These are phyloP conservation scores for Penicillium herquei DNA, from an alignment of 495 filamentous ascomycete species.

Conservation along the genomic window DNA sequence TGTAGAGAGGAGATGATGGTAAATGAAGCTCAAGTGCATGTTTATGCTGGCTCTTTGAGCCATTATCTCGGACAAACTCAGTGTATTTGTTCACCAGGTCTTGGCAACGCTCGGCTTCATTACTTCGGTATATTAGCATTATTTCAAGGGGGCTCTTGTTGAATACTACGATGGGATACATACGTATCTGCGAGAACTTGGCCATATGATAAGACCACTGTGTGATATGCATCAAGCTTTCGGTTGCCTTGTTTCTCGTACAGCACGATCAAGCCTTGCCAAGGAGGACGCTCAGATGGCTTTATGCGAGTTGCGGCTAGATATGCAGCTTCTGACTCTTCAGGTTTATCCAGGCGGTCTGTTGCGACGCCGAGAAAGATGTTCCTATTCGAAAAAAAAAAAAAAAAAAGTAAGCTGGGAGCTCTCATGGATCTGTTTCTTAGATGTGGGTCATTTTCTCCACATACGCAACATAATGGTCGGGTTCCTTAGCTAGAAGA, in stretches of 20 bases:
- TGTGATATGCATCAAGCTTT: slow-evolving; percentile 71
- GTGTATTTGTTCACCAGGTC: slow-evolving; percentile 79
- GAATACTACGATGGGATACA: slow-evolving; percentile 17
- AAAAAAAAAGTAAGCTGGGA: slow-evolving; percentile 11
- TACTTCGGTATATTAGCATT: slow-evolving; percentile 26
- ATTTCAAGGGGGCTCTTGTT: background rate
- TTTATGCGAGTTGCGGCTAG: slow-evolving; percentile 67
- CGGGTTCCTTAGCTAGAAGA: slow-evolving; percentile 66
- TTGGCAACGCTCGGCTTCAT: slow-evolving; percentile 70
- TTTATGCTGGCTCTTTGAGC: slow-evolving; percentile 69
- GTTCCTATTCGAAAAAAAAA: slow-evolving; percentile 45
- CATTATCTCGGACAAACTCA: slow-evolving; percentile 64
- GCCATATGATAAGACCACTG: slow-evolving; percentile 69
- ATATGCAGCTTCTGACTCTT: slow-evolving; percentile 75
- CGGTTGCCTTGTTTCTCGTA: slow-evolving; percentile 72
- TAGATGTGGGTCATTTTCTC: background rate
- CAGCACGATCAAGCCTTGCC: slow-evolving; percentile 85
- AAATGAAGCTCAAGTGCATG: slow-evolving; percentile 71
- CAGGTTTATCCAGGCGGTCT: slow-evolving; percentile 67
- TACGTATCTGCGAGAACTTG: slow-evolving; percentile 67
- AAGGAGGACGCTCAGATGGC: slow-evolving; percentile 64
- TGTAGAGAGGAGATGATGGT: slow-evolving; percentile 73
- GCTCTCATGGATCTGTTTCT: slow-evolving; percentile 1
- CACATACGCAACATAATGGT: slow-evolving; percentile 78
- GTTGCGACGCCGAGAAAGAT: slow-evolving; percentile 79